Percentiles rank a stretch among this genome's conserved stretches.
Evolutionary conservation across 192 early-diverging fungal species (phyloP).

Genomic region (Coemansia sp.): DNA sequence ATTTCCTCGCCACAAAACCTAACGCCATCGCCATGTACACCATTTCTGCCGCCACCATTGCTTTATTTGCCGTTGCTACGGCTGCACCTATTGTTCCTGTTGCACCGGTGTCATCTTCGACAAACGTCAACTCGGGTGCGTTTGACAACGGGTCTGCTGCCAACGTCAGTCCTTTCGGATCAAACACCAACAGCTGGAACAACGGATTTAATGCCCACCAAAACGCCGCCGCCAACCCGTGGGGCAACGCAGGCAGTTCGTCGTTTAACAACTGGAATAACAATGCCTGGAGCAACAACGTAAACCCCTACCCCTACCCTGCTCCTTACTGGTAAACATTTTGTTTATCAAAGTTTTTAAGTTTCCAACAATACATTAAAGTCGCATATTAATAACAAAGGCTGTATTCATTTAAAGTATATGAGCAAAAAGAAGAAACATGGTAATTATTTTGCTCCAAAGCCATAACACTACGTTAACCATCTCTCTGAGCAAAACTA

Average conservation of each 20-base stretch:
- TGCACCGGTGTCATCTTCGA: conserved; percentile 26
- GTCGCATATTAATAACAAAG: neutral
- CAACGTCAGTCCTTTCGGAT: conserved; percentile 41
- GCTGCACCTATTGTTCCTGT: conserved; percentile 34
- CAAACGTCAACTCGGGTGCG: conserved; percentile 47
- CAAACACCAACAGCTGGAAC: conserved; percentile 45
- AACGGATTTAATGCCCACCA: conserved; percentile 50
- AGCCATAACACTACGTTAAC: too few relatives aligned
- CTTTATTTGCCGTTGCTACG: conserved; percentile 16
- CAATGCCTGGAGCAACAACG: conserved; percentile 54
- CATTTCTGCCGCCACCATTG: conserved; percentile 5
- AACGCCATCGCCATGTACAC: conserved; percentile 6
- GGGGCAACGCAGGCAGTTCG: conserved; percentile 49
- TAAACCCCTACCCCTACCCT: conserved; percentile 43
- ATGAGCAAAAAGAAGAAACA: neutral
- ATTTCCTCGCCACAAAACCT: neutral
- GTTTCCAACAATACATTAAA: too few relatives aligned
- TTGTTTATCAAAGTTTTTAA: neutral
- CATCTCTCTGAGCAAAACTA: neutral
- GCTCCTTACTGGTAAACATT: conserved; percentile 39
- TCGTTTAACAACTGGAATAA: conserved; percentile 57
- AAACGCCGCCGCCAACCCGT: conserved; percentile 41
- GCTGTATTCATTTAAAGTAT: neutral
- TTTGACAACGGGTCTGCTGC: conserved; percentile 42
- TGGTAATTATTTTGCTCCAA: too few relatives aligned